Evolutionary conservation across 2,329 filamentous ascomycete genomes (phyloP).

Genomic region (Scopulariopsis brevicaulis): DNA sequence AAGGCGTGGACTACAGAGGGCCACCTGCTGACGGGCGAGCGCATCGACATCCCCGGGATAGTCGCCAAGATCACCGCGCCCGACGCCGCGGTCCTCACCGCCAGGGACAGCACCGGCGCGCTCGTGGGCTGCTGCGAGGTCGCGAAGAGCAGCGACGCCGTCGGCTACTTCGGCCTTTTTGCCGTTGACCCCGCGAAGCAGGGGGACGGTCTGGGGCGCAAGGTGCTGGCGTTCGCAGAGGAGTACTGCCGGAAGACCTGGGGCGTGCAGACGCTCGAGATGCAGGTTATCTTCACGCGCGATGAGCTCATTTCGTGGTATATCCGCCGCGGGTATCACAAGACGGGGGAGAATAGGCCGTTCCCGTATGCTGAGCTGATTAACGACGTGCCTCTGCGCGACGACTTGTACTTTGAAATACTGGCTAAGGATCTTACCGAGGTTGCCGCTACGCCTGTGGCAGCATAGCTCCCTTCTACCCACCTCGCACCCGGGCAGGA

Average conservation of each 20-base stretch:
- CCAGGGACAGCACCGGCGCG: constrained; percentile 13
- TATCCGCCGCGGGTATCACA: constrained; percentile 25
- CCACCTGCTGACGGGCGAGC: constrained; percentile 27
- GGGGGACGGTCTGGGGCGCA: constrained; percentile 28
- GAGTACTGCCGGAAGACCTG: constrained; percentile 19
- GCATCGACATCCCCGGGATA: constrained; percentile 25
- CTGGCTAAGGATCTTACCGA: constrained; percentile 22
- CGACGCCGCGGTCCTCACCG: constrained; percentile 23
- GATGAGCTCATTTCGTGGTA: constrained; percentile 35
- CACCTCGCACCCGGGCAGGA: too few relatives aligned
- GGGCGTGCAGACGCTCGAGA: constrained; percentile 23
- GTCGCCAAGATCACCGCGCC: constrained; percentile 26
- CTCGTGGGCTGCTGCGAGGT: constrained; percentile 34
- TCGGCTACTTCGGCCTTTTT: constrained; percentile 34
- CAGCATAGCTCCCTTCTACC: not conserved
- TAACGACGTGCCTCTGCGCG: constrained; percentile 22
- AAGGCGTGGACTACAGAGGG: constrained; percentile 36
- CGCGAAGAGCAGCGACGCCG: constrained; percentile 12
- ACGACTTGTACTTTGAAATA: constrained; percentile 30
- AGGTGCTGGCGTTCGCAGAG: constrained; percentile 29
- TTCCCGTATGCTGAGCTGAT: constrained; percentile 29
- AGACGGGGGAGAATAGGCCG: constrained; percentile 23
- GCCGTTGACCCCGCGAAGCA: constrained; percentile 31
- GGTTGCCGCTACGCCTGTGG: not conserved
- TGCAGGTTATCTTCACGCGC: constrained; percentile 30